phyloP scores from a whole-genome alignment of 371 early-diverging fungal species.

The Lichtheimia corymbifera region DNA sequence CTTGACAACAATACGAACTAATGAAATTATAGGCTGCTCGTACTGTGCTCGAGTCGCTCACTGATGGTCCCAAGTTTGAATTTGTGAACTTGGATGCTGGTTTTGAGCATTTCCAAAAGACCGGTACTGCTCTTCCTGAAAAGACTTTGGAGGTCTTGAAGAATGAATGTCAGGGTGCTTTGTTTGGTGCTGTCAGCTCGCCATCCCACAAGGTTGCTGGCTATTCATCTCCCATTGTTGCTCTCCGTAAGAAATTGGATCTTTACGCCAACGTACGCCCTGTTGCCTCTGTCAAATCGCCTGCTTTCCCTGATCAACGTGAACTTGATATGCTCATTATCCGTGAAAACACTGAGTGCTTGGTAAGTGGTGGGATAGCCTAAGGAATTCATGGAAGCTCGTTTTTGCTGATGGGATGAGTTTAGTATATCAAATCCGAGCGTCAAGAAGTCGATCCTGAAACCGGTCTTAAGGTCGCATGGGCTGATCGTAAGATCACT shows the following conservation, averaged over 20 bases:
- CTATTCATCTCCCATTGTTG: constrained; percentile 95
- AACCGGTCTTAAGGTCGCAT: constrained; percentile 72
- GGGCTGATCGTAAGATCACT: constrained; percentile 87
- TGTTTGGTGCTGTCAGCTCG: constrained; percentile 96
- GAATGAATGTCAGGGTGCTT: constrained; percentile 86
- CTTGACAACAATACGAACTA: background rate
- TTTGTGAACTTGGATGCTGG: constrained; percentile 91
- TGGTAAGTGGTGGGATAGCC: constrained; percentile 55
- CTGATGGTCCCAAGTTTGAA: constrained; percentile 62
- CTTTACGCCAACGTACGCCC: constrained; percentile 95
- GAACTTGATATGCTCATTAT: constrained; percentile 92
- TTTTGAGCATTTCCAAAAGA: constrained; percentile 91
- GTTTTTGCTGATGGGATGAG: background rate
- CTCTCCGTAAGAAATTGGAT: constrained; percentile 88
- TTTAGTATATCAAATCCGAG: constrained; percentile 89
- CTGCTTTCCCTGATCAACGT: constrained; percentile 62
- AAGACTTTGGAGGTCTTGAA: constrained; percentile 79
- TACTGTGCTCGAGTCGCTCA: constrained; percentile 78
- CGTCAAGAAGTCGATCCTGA: constrained; percentile 65
- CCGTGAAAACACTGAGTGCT: constrained; percentile 96
- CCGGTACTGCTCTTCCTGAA: constrained; percentile 87
- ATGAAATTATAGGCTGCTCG: constrained; percentile 73
- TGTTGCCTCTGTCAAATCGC: constrained; percentile 70
- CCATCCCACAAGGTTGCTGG: constrained; percentile 96
- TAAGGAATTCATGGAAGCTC: background rate